A percentile compares a stretch with the other conserved stretches of the same genome.
These are phyloP conservation scores for Globisporangium nodosum DNA, from an alignment of 352 stramenopile genomes.

Conservation along the genomic window DNA sequence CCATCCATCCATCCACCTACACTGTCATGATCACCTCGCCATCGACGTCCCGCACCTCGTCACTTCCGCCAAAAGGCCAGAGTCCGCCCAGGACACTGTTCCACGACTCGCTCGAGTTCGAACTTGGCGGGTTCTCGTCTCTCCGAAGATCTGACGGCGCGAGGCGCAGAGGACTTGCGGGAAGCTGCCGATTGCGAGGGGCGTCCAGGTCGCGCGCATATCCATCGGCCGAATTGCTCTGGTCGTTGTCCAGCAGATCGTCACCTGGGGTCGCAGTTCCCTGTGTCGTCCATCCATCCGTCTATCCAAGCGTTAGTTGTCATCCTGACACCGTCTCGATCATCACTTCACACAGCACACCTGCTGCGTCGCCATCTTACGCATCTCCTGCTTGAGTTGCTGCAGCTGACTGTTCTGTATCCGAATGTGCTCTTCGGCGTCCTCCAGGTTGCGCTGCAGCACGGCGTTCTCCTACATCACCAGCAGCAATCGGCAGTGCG, in stretches of 20 bases:
- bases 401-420: conserved; percentile 73
- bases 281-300: neutral
- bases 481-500: neutral
- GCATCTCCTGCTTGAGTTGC: conserved; percentile 70
- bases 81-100: conserved; percentile 41
- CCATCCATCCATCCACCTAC: conserved; percentile 21
- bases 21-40: conserved; percentile 83
- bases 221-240: neutral
- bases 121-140: neutral
- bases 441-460: conserved; percentile 60
- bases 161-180: conserved; percentile 8
- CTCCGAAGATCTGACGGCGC: neutral
- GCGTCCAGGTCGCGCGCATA: neutral
- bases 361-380: conserved; percentile 28
- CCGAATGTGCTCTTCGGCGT: conserved; percentile 72
- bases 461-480: conserved; percentile 47
- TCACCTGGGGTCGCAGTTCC: neutral
- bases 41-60: conserved; percentile 33
- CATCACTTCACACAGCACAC: conserved; percentile 12
- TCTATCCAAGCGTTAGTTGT: neutral
- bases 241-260: neutral
- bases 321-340: neutral
- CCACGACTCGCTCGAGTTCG: conserved; percentile 23
- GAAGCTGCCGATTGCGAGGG: neutral
- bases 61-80: conserved; percentile 33